Evolutionary conservation across 2,329 filamentous ascomycete species (phyloP), one percentile per base, ranked within the genome.

Genomic region (Diaporthe sp.): DNA sequence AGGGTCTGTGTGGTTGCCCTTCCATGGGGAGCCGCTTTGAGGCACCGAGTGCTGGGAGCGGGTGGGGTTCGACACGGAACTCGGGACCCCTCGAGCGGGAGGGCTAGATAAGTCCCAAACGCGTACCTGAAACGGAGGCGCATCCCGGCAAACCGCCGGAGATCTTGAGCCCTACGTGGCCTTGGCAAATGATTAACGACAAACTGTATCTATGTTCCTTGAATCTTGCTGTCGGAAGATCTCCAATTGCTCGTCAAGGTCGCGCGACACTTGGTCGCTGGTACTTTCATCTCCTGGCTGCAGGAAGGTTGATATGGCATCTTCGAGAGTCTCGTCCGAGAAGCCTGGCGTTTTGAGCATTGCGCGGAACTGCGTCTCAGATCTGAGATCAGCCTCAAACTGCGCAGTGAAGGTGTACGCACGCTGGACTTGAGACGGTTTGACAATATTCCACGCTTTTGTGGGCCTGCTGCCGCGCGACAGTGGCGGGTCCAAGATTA

Each of bases 401-500:
- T 94, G 92, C 17, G 91, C 86, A 22, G 88, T 92, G 76, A 95
- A 87, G 5, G 88, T 89, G 80, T 96, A 95, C 76, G 88, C 89
- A 52, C 89, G 87, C 76, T 90, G 88, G 67, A 89, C 91, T 75
- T 93, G 89, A 76, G 91, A 92, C n/a, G 96, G 96, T 85, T 98
- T 98, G 75, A 96, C 88, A 33, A 98, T 88, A 1, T 88, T 89
- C 30, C 89, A 83, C 22, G 89, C 86, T 77, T 90, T 88, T 25
- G 87, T 88, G 77, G 81, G 79, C 77, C 79, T 79, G 12, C 78
- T 74, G 28, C 78, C 76, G 30, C 75, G 85, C 85, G 82, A 83
- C 35, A 89, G 87, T 0, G 94, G 91, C 13, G 91, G 89, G 38
- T 95, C 86, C 83, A 97, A 94, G n/a, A 88, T 82, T 33, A 98